Evolutionary conservation across 129 eudicot genomes (phyloP), one percentile per base, ranked within the genome.

Genomic region (Flaveria ramosissima): DNA sequence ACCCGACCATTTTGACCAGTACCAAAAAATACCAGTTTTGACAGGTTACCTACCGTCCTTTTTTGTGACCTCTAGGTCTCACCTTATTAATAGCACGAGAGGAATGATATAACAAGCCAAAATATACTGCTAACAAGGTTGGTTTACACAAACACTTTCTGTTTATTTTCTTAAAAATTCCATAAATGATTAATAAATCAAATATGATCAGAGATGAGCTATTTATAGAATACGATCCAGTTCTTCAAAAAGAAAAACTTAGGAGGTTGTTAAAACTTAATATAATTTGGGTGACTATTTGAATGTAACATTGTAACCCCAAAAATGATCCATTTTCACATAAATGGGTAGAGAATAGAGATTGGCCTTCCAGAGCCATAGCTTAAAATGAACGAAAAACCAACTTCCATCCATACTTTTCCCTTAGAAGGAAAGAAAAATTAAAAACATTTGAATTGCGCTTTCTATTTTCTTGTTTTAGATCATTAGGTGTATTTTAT

Each of bases 51-150:
- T 30, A 59, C 65, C 36, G 10, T 62, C 19, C 43, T 26, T 62
- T 62, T 5, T 62, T 27, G 43, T 17, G n/a, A 62, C 17, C 68
- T 13, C 68, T 62, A 62, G 68, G 68, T 62, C 13, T 62, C 41
- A 62, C 43, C 19, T 27, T 62, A 27, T 27, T 3, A 6, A 62
- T 27, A 62, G 42, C 68, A 14, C 14, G 68, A 14, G 27, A 26
- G 68, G 68, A 62, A 16, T 15, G 9, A 26, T 26, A 62, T 42
- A 62, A 27, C 11, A 24, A 59, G n/a, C 15, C 23, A 23, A 59
- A 59, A 43, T 43, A 16, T 60, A 21, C 9, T 60, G 66, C 66
- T 23, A 60, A 60, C 17, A 27, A 27, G 41, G 19, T 62, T 62
- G 43, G 68, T 27, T 26, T 62, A 62, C 43, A 48, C 68, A 13